Base-by-base conservation (phyloP, 1,284 basidiomycete species). In the Rhodotorula sp. region DNA sequence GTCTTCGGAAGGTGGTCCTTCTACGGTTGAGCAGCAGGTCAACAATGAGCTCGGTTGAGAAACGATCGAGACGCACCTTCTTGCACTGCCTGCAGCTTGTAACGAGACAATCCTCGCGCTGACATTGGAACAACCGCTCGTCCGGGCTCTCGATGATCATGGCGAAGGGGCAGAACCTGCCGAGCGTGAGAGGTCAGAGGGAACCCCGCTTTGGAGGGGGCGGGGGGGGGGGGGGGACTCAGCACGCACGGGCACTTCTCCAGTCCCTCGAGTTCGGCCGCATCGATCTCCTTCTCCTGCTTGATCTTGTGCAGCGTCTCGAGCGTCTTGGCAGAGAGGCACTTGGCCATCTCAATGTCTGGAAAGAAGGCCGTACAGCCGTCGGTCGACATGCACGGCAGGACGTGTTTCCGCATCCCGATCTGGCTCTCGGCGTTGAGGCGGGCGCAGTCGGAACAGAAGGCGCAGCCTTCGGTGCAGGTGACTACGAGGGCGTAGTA, bases 1-100 rank as follows among this genome's bases (percentile, higher is more conserved):
- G 77, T 73, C 52, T 68, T 69, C 5, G 77, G 77, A 28, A 77
- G 63, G 56, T 78, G 77, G 53, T 76, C 68, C 37, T 70, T 61
- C 73, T 73, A 10, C n/a, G 61, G 7, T 22, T 24, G 28, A 26
- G 28, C 22, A 52, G 37, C 28, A 20, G 44, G 47, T 40, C 3
- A 31, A 13, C 3, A 26, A 10, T 20, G 22, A 54, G 5, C 11
- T 18, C 9, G 20, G 52, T 8, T 26, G 26, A 6, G 10, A n/a
- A n/a, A 26, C 40, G 15, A 7, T 13, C 22, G 22, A 37, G 22
- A 40, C 57, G 8, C 30, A 73, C 71, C 61, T 74, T 76, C 66
- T 76, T 70, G 73, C 77, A 78, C 44, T 68, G 30, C 31, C 75
- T 64, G 51, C 77, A 78, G n/a, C 67, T 67, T 31, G 73, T 65